phyloP scores from a whole-genome alignment of 352 stramenopile genomes.

The Pythium sukuiense region DNA sequence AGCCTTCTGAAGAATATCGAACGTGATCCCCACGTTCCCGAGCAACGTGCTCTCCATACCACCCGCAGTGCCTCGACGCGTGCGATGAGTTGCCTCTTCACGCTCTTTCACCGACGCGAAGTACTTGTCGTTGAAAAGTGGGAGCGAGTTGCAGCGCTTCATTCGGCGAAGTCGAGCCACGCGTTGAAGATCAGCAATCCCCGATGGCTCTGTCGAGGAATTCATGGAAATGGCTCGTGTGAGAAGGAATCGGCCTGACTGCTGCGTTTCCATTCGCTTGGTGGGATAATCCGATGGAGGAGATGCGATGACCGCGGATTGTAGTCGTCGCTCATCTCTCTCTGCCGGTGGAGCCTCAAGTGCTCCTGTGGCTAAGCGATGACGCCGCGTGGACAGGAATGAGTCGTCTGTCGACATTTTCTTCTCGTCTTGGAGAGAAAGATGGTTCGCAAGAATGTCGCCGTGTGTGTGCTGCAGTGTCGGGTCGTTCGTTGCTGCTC shows the following conservation, averaged over 20 bases:
- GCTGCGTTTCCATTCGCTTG: slow-evolving; percentile 17
- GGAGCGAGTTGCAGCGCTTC: slow-evolving; percentile 47
- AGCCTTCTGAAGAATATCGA: slow-evolving; percentile 56
- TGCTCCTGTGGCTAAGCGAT: neutral
- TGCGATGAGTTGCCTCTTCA: slow-evolving; percentile 21
- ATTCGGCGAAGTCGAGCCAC: slow-evolving; percentile 28
- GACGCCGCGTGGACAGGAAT: neutral
- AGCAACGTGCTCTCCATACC: slow-evolving; percentile 36
- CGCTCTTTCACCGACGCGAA: slow-evolving; percentile 35
- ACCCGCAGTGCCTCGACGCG: slow-evolving; percentile 3
- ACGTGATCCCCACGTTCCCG: slow-evolving; percentile 38
- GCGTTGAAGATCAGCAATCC: neutral
- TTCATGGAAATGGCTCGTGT: slow-evolving; percentile 6
- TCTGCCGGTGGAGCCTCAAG: neutral
- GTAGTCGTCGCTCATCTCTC: neutral
- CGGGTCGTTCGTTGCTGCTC: neutral
- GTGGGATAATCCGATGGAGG: slow-evolving; percentile 6
- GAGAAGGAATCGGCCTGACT: slow-evolving; percentile 14
- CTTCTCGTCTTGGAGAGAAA: neutral
- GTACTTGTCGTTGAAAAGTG: slow-evolving; percentile 41
- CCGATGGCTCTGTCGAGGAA: neutral
- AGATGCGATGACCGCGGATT: neutral
- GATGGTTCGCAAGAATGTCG: neutral
- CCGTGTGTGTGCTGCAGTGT: neutral
- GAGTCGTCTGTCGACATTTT: neutral